Percentiles rank a stretch among this genome's conserved stretches.
These are phyloP conservation scores for Eutrema salsugineum DNA, from an alignment of 441 rosid species.

Conservation along the genomic window DNA sequence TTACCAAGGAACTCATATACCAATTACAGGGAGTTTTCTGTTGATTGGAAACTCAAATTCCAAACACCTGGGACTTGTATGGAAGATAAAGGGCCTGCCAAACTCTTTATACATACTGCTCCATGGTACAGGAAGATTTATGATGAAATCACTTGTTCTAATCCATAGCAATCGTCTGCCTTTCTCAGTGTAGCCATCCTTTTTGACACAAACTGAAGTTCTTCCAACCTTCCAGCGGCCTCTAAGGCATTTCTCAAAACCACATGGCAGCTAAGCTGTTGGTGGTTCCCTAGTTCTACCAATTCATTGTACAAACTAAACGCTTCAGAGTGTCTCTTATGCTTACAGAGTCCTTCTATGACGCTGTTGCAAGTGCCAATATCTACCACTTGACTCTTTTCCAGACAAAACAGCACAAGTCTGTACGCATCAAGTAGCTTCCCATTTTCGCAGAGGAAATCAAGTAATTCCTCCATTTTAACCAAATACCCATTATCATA, in stretches of 20 bases:
- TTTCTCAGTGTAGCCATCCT: slow-evolving; percentile 39
- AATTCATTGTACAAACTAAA: slow-evolving; percentile 59
- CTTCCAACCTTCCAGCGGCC: slow-evolving; percentile 47
- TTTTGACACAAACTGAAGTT: slow-evolving; percentile 59
- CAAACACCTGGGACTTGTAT: background rate
- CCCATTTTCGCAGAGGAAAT: slow-evolving; percentile 46
- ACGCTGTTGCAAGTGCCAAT: slow-evolving; percentile 39
- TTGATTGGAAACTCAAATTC: background rate
- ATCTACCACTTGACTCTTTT: slow-evolving; percentile 46
- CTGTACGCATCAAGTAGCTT: slow-evolving; percentile 50
- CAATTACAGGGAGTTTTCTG: background rate
- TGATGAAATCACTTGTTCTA: background rate
- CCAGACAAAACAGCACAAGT: slow-evolving; percentile 56
- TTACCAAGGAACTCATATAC: slow-evolving; percentile 3
- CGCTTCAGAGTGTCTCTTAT: slow-evolving; percentile 56
- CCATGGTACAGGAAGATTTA: background rate
- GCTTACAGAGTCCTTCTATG: slow-evolving; percentile 62
- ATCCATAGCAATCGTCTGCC: slow-evolving; percentile 6
- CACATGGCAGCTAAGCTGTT: slow-evolving; percentile 48
- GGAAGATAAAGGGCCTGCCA: background rate
- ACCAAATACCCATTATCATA: slow-evolving; percentile 58
- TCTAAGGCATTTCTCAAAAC: slow-evolving; percentile 51
- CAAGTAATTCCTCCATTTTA: slow-evolving; percentile 50
- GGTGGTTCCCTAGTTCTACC: slow-evolving; percentile 57
- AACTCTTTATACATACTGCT: background rate